A percentile compares a stretch with the other conserved stretches of the same genome.
phyloP scores from a whole-genome alignment of 805 yeast genomes.

The Candida lessepsii region DNA sequence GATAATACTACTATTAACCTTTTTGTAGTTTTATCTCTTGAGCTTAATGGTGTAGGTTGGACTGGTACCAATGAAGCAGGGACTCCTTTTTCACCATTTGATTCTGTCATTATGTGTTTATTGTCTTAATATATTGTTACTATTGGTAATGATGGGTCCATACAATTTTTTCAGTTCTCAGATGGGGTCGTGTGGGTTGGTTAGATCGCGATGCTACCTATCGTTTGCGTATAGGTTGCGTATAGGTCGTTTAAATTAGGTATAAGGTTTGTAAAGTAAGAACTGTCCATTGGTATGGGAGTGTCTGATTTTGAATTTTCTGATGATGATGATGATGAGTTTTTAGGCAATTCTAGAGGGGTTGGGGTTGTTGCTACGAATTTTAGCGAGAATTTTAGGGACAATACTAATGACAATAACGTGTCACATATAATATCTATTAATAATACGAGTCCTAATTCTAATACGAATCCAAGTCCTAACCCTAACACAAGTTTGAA shows the following conservation, averaged over 20 bases:
- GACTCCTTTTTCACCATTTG: slow-evolving; percentile 10
- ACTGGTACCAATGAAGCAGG: slow-evolving; percentile 81
- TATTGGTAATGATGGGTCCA: too few relatives aligned
- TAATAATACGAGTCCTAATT: too few relatives aligned
- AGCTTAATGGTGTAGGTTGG: slow-evolving; percentile 76
- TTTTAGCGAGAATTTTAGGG: too few relatives aligned
- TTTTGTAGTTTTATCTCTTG: slow-evolving; percentile 83
- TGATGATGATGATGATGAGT: slow-evolving; percentile 16
- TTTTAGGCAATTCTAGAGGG: too few relatives aligned
- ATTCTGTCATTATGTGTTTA: background rate
- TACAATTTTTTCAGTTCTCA: background rate
- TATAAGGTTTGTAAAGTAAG: too few relatives aligned
- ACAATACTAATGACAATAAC: too few relatives aligned
- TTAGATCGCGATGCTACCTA: slow-evolving; percentile 7
- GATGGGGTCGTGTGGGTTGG: slow-evolving; percentile 6
- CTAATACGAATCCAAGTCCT: too few relatives aligned
- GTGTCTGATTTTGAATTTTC: slow-evolving; percentile 13
- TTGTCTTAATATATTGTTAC: too few relatives aligned
- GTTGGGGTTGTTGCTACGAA: too few relatives aligned
- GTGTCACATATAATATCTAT: too few relatives aligned
- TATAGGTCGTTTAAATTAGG: too few relatives aligned
- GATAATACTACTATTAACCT: slow-evolving; percentile 92
- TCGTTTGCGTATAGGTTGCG: too few relatives aligned
- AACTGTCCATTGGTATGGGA: slow-evolving; percentile 8
- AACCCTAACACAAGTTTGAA: background rate